phyloP scores from a whole-genome alignment of 768 basidiomycete genomes.

The Tubosaeta brunneosetosa region DNA sequence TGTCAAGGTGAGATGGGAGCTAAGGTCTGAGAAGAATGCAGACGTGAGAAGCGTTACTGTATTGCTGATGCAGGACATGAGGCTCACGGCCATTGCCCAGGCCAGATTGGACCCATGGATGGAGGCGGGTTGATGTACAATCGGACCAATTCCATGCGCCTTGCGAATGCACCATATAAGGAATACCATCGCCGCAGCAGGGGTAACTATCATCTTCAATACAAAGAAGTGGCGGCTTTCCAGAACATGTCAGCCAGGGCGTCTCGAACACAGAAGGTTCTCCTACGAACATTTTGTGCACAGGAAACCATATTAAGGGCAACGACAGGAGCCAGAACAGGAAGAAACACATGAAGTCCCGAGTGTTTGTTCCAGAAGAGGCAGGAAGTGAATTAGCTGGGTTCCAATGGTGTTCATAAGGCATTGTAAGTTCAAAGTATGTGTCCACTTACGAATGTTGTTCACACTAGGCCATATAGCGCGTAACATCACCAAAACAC shows the following conservation, averaged over 20 bases:
- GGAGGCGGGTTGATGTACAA: conserved; percentile 59
- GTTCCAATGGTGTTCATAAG: conserved; percentile 6
- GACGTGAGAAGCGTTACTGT: conserved; percentile 71
- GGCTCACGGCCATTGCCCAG: conserved; percentile 69
- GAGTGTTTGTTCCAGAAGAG: conserved; percentile 70
- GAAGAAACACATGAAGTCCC: conserved; percentile 78
- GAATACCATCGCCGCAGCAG: conserved; percentile 64
- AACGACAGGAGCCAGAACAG: conserved; percentile 81
- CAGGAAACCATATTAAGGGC: conserved; percentile 77
- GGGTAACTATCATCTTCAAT: conserved; percentile 68
- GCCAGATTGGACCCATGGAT: conserved; percentile 63
- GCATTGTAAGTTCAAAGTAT: conserved; percentile 1
- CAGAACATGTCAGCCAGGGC: conserved; percentile 10
- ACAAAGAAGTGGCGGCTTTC: conserved; percentile 73
- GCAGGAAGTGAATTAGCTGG: conserved; percentile 68
- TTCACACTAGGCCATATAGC: conserved; percentile 75
- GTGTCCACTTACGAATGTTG: conserved; percentile 48
- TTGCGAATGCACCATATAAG: conserved; percentile 77
- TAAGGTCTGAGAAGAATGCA: conserved; percentile 17
- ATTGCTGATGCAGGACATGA: conserved; percentile 79
- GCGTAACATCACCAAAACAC: conserved; percentile 67
- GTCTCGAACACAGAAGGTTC: conserved; percentile 4
- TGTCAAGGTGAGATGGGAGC: conserved; percentile 14
- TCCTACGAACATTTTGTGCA: conserved; percentile 65
- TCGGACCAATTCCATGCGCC: conserved; percentile 73